A percentile compares a stretch with the other conserved stretches of the same genome.
These are phyloP conservation scores for Fusarium nodosum DNA, from an alignment of 2,329 filamentous ascomycete species.

Conservation along the genomic window DNA sequence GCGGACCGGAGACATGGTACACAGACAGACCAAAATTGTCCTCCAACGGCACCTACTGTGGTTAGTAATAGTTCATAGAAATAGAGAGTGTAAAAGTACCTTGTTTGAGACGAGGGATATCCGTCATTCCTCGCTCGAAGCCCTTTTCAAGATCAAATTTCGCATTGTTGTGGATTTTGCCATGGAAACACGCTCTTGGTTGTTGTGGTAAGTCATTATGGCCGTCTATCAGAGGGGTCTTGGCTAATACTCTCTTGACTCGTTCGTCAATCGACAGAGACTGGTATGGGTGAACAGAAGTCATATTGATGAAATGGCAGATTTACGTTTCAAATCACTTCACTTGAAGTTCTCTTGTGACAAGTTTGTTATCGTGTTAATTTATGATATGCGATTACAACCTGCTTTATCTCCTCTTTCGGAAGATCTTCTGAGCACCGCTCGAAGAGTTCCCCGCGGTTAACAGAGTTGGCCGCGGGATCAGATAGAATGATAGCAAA, in stretches of 20 bases:
- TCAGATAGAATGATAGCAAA: background rate
- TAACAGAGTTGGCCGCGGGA: background rate
- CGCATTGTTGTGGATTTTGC: conserved; percentile 6
- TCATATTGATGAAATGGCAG: background rate
- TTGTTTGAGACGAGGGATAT: conserved; percentile 9
- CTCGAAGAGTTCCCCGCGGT: conserved; percentile 2
- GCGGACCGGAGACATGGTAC: conserved; percentile 16
- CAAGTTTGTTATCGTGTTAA: background rate
- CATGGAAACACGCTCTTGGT: conserved; percentile 7
- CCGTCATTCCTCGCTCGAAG: conserved; percentile 8
- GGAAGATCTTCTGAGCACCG: background rate
- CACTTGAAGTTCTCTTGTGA: fast-evolving
- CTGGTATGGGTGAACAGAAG: background rate
- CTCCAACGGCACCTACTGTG: background rate
- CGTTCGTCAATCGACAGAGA: background rate
- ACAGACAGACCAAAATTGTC: conserved; percentile 21
- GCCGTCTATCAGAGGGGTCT: background rate
- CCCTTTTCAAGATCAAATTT: conserved; percentile 8
- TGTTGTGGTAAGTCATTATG: conserved; percentile 18
- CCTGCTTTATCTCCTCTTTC: background rate
- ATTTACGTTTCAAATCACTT: background rate
- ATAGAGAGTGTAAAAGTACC: fast-evolving
- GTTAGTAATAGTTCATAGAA: fast-evolving
- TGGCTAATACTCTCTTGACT: conserved; percentile 6
- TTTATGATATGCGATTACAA: fast-evolving